Evolutionary conservation across 306 rosid genomes (phyloP).

Genomic region (Aeschynomene evenia): DNA sequence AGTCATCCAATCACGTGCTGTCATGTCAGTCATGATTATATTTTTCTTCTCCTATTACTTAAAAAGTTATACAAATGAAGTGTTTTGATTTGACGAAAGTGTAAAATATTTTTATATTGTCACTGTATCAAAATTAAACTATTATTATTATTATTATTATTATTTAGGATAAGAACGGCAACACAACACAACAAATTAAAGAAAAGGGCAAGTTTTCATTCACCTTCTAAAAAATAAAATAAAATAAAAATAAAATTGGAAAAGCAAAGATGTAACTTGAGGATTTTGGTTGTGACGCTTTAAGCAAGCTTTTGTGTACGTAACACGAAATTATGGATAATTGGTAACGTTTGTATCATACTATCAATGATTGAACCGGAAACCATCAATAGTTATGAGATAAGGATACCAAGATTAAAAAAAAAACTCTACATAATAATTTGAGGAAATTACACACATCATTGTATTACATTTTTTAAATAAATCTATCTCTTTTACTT

Average conservation of each 20-base stretch:
- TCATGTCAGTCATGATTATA: no score
- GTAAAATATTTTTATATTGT: no score
- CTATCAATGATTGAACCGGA: slow-evolving; percentile 18
- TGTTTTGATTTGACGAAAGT: no score
- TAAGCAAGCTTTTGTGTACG: slow-evolving; percentile 34
- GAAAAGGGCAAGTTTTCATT: slow-evolving; percentile 14
- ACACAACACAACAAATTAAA: background rate
- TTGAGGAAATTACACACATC: no score
- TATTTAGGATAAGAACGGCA: slow-evolving; percentile 7
- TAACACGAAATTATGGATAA: slow-evolving; percentile 24
- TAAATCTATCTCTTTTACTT: no score
- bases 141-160: no score
- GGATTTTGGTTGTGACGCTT: slow-evolving; percentile 31
- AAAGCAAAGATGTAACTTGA: slow-evolving; percentile 16
- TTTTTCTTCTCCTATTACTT: no score
- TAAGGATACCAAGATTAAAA: background rate
- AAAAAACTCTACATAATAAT: no score
- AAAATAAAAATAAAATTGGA: background rate
- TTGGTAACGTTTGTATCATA: slow-evolving; percentile 1
- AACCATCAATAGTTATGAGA: background rate
- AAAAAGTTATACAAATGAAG: no score
- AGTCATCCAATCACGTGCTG: no score
- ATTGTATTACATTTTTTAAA: no score
- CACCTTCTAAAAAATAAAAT: background rate
- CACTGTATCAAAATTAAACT: no score